phyloP scores from a whole-genome alignment of 2,329 filamentous ascomycete genomes.

The Epichloe sp. region DNA sequence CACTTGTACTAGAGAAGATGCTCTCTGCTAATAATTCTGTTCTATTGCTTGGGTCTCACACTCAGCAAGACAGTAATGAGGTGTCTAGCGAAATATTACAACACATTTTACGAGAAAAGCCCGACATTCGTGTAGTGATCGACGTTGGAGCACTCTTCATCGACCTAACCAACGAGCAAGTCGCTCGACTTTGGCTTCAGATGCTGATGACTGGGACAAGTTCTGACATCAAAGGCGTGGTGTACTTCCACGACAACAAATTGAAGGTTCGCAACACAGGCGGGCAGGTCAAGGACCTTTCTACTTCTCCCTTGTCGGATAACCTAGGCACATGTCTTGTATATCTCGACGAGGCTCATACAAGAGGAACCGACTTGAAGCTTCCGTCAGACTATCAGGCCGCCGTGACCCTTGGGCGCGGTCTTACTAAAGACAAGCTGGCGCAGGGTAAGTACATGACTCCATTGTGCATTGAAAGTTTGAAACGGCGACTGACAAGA shows the following conservation, averaged over 20 bases:
- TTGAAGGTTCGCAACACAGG: too few species aligned
- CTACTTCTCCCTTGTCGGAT: conserved; percentile 39
- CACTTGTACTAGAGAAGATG: too few species aligned
- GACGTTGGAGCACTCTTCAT: conserved; percentile 60
- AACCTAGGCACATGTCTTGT: conserved; percentile 47
- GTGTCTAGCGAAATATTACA: too few species aligned
- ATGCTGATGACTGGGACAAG: too few species aligned
- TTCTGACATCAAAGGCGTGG: conserved; percentile 15
- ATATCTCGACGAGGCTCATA: conserved; percentile 58
- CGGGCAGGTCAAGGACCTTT: neutral
- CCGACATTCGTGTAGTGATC: conserved; percentile 27
- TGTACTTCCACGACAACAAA: conserved; percentile 42
- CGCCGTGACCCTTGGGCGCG: conserved; percentile 51
- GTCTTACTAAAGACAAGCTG: conserved; percentile 52
- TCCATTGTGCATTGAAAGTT: neutral
- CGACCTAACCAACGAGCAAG: conserved; percentile 13
- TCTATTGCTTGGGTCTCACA: too few species aligned
- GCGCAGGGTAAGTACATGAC: conserved; percentile 43
- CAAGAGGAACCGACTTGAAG: conserved; percentile 52
- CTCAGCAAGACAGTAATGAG: too few species aligned
- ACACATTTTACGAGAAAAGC: too few species aligned
- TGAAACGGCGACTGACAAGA: neutral
- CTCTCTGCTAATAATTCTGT: too few species aligned
- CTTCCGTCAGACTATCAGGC: conserved; percentile 45
- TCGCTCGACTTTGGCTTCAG: too few species aligned